Percentiles rank a stretch among this genome's conserved stretches.
phyloP scores from a whole-genome alignment of 2,329 filamentous ascomycete species.

The Fusarium pseudonygamai region DNA sequence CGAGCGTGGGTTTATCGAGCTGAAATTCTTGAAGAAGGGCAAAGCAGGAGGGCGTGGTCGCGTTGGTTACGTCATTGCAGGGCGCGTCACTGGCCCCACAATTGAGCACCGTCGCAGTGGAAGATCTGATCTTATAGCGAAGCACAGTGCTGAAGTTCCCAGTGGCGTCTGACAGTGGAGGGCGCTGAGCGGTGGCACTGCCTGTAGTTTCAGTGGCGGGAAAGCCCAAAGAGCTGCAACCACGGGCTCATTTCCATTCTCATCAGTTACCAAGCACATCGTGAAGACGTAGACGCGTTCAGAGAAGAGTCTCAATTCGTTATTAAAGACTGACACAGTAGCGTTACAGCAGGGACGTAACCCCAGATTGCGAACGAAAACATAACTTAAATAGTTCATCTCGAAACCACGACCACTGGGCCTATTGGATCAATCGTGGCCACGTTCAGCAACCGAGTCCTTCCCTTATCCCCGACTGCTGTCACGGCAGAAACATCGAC shows the following conservation, averaged over 20 bases:
- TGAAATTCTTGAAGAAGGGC: not conserved
- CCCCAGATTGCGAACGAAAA: not conserved
- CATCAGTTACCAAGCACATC: too few relatives aligned
- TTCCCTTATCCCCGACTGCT: not conserved
- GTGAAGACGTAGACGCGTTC: too few relatives aligned
- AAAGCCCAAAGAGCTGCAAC: too few relatives aligned
- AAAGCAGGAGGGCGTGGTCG: not conserved
- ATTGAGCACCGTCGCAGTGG: not conserved
- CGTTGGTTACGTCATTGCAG: not conserved
- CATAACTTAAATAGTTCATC: not conserved
- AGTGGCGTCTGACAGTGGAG: not conserved
- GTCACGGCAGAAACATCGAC: not conserved
- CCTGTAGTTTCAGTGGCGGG: not conserved
- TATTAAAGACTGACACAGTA: too few relatives aligned
- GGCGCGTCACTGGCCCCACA: not conserved
- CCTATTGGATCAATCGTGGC: not conserved
- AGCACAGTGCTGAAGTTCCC: not conserved
- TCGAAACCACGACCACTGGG: not conserved
- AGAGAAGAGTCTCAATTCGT: too few relatives aligned
- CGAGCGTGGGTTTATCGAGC: not conserved
- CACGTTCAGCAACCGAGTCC: not conserved
- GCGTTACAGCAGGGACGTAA: too few relatives aligned
- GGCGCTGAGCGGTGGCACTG: not conserved
- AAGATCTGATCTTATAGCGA: not conserved
- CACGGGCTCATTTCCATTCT: too few relatives aligned